Evolutionary conservation across 768 basidiomycete species (phyloP).

Genomic region (Rhodotorula sphaerocarpa): DNA sequence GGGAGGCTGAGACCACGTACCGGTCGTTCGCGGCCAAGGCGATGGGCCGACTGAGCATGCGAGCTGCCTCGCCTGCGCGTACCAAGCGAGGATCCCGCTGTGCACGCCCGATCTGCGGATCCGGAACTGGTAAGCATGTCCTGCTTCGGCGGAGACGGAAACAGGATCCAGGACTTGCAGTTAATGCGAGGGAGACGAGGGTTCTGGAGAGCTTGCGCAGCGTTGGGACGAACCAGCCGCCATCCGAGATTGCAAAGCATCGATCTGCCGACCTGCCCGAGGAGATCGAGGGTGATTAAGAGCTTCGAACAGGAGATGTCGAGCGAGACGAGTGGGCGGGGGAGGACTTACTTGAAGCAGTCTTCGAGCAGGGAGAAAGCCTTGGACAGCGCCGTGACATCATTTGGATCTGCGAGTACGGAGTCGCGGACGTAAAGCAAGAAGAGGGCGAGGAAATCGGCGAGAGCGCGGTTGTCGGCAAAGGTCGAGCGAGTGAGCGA

Average conservation of each 20-base stretch:
- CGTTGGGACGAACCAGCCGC: conserved; percentile 36
- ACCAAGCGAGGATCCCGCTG: conserved; percentile 29
- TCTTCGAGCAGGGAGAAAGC: conserved; percentile 27
- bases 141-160: background rate
- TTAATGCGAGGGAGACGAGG: conserved; percentile 22
- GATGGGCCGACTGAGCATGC: conserved; percentile 29
- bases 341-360: conserved; percentile 30
- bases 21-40: conserved; percentile 34
- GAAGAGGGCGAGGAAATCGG: conserved; percentile 35
- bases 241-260: conserved; percentile 26
- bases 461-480: conserved; percentile 24
- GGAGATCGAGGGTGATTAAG: too few species aligned
- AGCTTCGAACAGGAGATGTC: too few species aligned
- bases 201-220: conserved; percentile 24
- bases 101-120: conserved; percentile 29
- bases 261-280: conserved; percentile 16
- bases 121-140: background rate
- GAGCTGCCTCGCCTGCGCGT: conserved; percentile 28
- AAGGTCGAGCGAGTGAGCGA: conserved; percentile 24
- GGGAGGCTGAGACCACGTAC: conserved; percentile 4
- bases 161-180: background rate
- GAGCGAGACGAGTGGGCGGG: background rate
- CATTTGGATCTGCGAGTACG: background rate
- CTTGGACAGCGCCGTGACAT: background rate
- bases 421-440: conserved; percentile 33